These are phyloP conservation scores for Moniliophthora roreri DNA, from an alignment of 1,284 basidiomycete genomes.

Conservation along the genomic window DNA sequence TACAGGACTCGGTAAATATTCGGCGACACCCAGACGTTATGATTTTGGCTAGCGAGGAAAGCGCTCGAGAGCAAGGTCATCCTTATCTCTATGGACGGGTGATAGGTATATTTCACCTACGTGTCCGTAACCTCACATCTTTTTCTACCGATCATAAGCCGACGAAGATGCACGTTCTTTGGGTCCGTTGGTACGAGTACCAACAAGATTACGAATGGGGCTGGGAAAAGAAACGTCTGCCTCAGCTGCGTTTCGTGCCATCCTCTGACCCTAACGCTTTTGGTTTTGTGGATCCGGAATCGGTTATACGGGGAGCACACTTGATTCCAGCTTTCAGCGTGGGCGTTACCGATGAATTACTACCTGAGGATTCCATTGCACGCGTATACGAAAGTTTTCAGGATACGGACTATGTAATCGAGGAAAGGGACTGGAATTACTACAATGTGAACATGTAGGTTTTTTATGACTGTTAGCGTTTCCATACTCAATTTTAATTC, in stretches of 20 bases:
- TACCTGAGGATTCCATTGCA: slow-evolving; percentile 4
- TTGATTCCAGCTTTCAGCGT: slow-evolving; percentile 27
- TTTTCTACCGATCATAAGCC: neutral
- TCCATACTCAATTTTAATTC: neutral
- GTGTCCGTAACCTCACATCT: slow-evolving; percentile 9
- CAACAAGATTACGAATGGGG: slow-evolving; percentile 16
- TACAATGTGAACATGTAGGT: slow-evolving; percentile 27
- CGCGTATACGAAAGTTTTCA: slow-evolving; percentile 10
- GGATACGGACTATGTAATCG: slow-evolving; percentile 1
- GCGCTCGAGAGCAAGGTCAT: slow-evolving; percentile 6
- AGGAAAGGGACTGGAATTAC: slow-evolving; percentile 21
- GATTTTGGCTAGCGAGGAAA: slow-evolving; percentile 18
- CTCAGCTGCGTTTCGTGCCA: slow-evolving; percentile 21
- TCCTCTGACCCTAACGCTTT: slow-evolving; percentile 21
- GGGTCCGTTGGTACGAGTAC: slow-evolving; percentile 27
- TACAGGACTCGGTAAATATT: slow-evolving; percentile 35
- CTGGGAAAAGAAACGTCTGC: slow-evolving; percentile 16
- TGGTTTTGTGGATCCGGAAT: slow-evolving; percentile 29
- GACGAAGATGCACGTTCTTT: slow-evolving; percentile 23
- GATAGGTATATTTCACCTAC: slow-evolving; percentile 30
- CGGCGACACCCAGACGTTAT: slow-evolving; percentile 28
- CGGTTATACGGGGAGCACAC: slow-evolving; percentile 27
- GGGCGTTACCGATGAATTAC: slow-evolving; percentile 14
- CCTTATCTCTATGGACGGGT: slow-evolving; percentile 32
- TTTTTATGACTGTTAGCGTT: slow-evolving; percentile 2